Conservation (phyloP, 1,284 basidiomycete species). For the Malassezia nana region DNA sequence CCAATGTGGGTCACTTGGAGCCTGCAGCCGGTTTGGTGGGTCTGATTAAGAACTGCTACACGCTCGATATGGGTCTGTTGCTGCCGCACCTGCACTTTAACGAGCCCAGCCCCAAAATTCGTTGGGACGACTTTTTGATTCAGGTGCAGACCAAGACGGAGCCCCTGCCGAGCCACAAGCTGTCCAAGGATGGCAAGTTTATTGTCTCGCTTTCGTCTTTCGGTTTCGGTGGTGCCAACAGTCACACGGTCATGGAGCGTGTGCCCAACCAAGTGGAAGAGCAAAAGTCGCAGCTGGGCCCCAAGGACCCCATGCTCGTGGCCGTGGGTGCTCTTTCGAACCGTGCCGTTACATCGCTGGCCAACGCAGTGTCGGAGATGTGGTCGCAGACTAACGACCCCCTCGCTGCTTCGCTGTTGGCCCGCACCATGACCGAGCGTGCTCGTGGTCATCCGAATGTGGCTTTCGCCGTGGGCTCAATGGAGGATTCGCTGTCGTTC, state of each 20-base stretch:
- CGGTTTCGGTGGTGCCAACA: constrained; percentile 25
- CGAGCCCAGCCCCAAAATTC: constrained; percentile 12
- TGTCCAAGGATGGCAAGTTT: constrained; percentile 18
- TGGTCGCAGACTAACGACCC: constrained; percentile 8
- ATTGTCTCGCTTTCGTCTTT: constrained; percentile 18
- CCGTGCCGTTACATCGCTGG: constrained; percentile 17
- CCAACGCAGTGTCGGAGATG: not conserved
- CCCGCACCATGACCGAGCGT: constrained; percentile 18
- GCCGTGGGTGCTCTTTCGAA: constrained; percentile 17
- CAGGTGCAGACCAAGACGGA: constrained; percentile 13
- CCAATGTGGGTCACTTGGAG: constrained; percentile 24
- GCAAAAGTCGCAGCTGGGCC: not conserved
- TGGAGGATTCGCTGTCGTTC: constrained; percentile 9
- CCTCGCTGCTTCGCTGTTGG: constrained; percentile 7
- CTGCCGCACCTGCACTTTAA: constrained; percentile 19
- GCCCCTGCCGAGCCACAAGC: constrained; percentile 13
- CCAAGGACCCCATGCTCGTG: constrained; percentile 15
- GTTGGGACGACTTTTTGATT: constrained; percentile 20
- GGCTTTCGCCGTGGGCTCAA: constrained; percentile 12
- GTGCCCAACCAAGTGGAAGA: constrained; percentile 5
- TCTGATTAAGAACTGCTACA: constrained; percentile 19
- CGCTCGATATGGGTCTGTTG: constrained; percentile 13
- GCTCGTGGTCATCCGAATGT: constrained; percentile 18
- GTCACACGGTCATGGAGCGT: constrained; percentile 22
- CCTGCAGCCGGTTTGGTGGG: constrained; percentile 18